Conservation (phyloP, 2,329 filamentous ascomycete species). For the Colletotrichum musae region DNA sequence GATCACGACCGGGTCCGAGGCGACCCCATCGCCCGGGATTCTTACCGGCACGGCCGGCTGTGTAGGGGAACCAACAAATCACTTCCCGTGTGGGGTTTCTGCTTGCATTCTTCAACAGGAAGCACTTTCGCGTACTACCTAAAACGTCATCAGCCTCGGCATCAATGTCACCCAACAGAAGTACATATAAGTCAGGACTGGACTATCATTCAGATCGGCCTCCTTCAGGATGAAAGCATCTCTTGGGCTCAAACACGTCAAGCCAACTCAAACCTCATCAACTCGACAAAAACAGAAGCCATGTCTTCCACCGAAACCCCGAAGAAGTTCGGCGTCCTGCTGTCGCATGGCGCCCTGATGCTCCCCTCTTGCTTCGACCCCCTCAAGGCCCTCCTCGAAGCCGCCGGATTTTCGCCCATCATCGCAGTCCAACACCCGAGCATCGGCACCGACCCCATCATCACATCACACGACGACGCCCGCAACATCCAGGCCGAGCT, state of each 20-base stretch:
- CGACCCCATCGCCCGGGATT: no score
- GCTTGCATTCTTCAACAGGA: no score
- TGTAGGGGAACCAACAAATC: no score
- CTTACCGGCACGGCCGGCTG: no score
- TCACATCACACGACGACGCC: constrained; percentile 25
- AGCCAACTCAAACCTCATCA: neutral
- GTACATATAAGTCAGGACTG: no score
- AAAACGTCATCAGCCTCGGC: no score
- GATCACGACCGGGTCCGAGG: no score
- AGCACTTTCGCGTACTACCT: no score
- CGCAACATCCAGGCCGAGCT: constrained; percentile 16
- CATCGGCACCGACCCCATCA: neutral
- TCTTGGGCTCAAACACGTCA: neutral
- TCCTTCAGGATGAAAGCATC: neutral
- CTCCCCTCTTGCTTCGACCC: constrained; percentile 26
- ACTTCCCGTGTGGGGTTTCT: no score
- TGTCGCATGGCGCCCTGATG: constrained; percentile 24
- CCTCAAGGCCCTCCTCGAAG: constrained; percentile 5
- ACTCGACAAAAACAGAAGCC: neutral
- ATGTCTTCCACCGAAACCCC: neutral
- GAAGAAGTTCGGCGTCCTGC: constrained; percentile 15
- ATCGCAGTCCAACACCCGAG: constrained; percentile 26
- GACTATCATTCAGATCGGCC: no score
- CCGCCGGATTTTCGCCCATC: constrained; percentile 21
- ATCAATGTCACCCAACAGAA: no score